phyloP scores from a whole-genome alignment of 1,139 yeast genomes.

The Taiozyma sp. region DNA sequence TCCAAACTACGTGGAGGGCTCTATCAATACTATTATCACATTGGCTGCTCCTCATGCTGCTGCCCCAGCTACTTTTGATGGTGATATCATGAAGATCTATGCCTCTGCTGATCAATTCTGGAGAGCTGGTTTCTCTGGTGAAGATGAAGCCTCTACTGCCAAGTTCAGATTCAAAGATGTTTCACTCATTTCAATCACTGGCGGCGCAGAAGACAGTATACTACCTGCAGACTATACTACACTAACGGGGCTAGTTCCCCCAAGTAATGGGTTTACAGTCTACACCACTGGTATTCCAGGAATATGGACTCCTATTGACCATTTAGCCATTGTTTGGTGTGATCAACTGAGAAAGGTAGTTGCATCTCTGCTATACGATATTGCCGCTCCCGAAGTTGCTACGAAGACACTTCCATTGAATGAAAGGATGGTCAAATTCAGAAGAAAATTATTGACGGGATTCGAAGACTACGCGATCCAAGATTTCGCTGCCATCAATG shows the following conservation, averaged over 20 bases:
- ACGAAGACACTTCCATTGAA: conserved; percentile 44
- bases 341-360: conserved; percentile 71
- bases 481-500: conserved; percentile 18
- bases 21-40: conserved; percentile 82
- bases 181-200: conserved; percentile 75
- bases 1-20: conserved; percentile 65
- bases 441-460: conserved; percentile 51
- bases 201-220: conserved; percentile 79
- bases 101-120: conserved; percentile 76
- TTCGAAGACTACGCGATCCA: conserved; percentile 40
- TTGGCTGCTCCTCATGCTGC: conserved; percentile 91
- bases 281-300: conserved; percentile 83
- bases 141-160: conserved; percentile 32
- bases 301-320: conserved; percentile 96
- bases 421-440: conserved; percentile 55
- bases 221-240: conserved; percentile 94
- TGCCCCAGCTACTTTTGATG: conserved; percentile 94
- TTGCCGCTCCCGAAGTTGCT: conserved; percentile 45
- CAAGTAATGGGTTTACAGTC: conserved; percentile 74
- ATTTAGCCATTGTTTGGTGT: conserved; percentile 97
- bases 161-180: conserved; percentile 40
- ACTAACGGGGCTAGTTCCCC: conserved; percentile 67
- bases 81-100: conserved; percentile 75
- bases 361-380: conserved; percentile 54
- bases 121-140: conserved; percentile 50